Evolutionary conservation across 2,329 filamentous ascomycete genomes (phyloP), one percentile per base, ranked within the genome.

Genomic region (Pyrenophora graminea): DNA sequence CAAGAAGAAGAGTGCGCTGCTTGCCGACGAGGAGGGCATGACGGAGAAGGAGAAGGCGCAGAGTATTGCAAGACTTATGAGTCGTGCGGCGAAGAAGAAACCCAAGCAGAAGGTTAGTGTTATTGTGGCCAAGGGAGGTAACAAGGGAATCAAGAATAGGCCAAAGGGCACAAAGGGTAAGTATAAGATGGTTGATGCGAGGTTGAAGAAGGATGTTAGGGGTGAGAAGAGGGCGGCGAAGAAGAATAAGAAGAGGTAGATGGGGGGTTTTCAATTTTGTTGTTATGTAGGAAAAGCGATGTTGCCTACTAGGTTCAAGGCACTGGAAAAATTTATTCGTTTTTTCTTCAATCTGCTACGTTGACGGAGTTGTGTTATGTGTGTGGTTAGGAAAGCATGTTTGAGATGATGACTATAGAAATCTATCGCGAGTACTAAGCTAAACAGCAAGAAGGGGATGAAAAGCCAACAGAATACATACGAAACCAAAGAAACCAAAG

Each of bases 31-130:
- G 62, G 93, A 97, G 72, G 89, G 89, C 43, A 85, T 97, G 80
- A 96, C 89, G 12, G 94, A 99, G 79, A 91, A 91, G 77, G 95
- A 99, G 74, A 99, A 99, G 82, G 90, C 92, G 2, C 84, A 86
- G 58, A 88, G 83, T 55, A 97, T 99, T 66, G 77, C 84, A 21
- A 90, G 87, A 73, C 74, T 99, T 70, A 87, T 97, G 78, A 84
- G 85, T 67, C 89, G 87, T 73, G 91, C 91, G 7, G 82, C 83
- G 45, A 91, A 90, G 69, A 93, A 92, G 83, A 96, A 92, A 80
- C 89, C 89, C 21, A 89, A 87, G 76, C 83, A 87, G 61, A 84
- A 89, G 53, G 86, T 95, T 56, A 94, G 89, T 75, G 82, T 99
- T 38, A 91, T 99, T 30, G 92, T 97, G 56, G 94, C 94, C 13